Conservation (phyloP, 2,329 filamentous ascomycete species). For the Trichoderma sp. region DNA sequence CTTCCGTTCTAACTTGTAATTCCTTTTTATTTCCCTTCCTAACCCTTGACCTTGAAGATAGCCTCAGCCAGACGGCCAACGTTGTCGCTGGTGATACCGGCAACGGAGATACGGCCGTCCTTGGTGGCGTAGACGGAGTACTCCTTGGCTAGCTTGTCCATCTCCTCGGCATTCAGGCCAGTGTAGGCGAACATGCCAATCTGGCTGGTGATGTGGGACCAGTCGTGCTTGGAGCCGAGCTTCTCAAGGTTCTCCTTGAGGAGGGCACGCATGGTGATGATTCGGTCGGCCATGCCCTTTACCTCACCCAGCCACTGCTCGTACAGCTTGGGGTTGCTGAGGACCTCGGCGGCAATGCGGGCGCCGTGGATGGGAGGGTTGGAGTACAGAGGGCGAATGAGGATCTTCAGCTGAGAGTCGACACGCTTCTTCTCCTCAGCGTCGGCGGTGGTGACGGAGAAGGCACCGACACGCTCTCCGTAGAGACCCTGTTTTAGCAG, state of each 20-base stretch:
- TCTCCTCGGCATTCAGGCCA: slow-evolving; percentile 85
- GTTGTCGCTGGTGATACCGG: slow-evolving; percentile 78
- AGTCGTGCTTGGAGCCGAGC: slow-evolving; percentile 94
- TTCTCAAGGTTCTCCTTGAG: slow-evolving; percentile 94
- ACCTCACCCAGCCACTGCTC: slow-evolving; percentile 95
- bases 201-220: slow-evolving; percentile 97
- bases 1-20: background rate
- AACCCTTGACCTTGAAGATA: slow-evolving; percentile 81
- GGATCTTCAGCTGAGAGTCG: slow-evolving; percentile 97
- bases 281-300: slow-evolving; percentile 98
- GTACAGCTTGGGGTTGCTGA: slow-evolving; percentile 82
- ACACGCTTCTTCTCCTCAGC: slow-evolving; percentile 92
- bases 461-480: slow-evolving; percentile 95
- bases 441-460: slow-evolving; percentile 85
- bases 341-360: slow-evolving; percentile 87
- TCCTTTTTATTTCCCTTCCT: slow-evolving; percentile 30
- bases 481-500: slow-evolving; percentile 72
- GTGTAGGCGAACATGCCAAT: slow-evolving; percentile 99
- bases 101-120: slow-evolving; percentile 83
- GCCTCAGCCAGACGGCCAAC: slow-evolving; percentile 79
- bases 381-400: slow-evolving; percentile 95
- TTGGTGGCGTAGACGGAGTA: slow-evolving; percentile 98
- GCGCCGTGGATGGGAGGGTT: slow-evolving; percentile 97
- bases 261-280: slow-evolving; percentile 95
- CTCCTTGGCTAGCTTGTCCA: slow-evolving; percentile 88